Conservation (phyloP, 768 basidiomycete genomes). For the Rhizopogon salebrosus region DNA sequence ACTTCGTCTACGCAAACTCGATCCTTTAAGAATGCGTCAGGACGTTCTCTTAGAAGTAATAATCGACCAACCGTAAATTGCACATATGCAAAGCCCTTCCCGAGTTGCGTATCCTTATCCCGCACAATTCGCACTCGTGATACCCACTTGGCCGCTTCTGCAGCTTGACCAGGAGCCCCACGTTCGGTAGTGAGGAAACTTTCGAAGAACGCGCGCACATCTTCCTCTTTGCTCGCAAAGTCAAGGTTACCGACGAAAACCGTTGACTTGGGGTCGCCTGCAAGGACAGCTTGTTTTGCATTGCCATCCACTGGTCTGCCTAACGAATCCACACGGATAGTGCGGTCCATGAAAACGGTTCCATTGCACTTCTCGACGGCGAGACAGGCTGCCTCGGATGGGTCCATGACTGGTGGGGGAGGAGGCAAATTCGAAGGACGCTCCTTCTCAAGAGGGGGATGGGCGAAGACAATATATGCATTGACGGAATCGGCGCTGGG, state of each 20-base stretch:
- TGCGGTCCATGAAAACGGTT: slow-evolving; percentile 67
- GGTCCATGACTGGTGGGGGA: slow-evolving; percentile 46
- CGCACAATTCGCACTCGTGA: slow-evolving; percentile 81
- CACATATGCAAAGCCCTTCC: slow-evolving; percentile 94
- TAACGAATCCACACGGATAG: slow-evolving; percentile 75
- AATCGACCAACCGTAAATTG: slow-evolving; percentile 59
- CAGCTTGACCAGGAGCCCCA: slow-evolving; percentile 44
- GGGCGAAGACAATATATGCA: slow-evolving; percentile 89
- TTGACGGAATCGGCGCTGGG: slow-evolving; percentile 69
- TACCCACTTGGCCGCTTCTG: slow-evolving; percentile 56
- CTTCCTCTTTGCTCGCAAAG: slow-evolving; percentile 88
- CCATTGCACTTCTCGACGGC: slow-evolving; percentile 63
- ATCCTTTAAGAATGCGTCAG: slow-evolving; percentile 47
- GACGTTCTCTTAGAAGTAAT: background rate
- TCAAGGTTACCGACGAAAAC: slow-evolving; percentile 93
- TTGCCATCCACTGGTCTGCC: slow-evolving; percentile 22
- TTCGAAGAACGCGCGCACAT: slow-evolving; percentile 85
- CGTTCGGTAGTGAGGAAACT: slow-evolving; percentile 63
- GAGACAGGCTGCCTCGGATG: slow-evolving; percentile 61
- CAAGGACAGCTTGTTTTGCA: slow-evolving; percentile 17
- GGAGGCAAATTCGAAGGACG: slow-evolving; percentile 51
- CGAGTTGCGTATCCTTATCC: slow-evolving; percentile 88
- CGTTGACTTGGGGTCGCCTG: slow-evolving; percentile 70
- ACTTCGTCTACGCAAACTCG: slow-evolving; percentile 90
- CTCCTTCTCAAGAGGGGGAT: slow-evolving; percentile 39